Evolutionary conservation across 768 basidiomycete genomes (phyloP).

Genomic region (Termitomyces sp.): DNA sequence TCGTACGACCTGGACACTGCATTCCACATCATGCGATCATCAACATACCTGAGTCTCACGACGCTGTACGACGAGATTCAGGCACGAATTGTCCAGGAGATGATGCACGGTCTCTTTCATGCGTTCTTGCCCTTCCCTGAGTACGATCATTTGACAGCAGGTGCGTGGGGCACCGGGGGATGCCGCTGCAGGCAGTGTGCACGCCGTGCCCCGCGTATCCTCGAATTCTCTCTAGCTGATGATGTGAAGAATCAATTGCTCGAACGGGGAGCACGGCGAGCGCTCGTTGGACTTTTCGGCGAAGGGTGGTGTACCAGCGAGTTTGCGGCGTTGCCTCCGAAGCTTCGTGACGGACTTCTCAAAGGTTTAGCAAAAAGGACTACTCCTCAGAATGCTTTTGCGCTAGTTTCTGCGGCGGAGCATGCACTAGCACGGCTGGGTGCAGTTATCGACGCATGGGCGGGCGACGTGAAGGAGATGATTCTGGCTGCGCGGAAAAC

Average conservation of each 20-base stretch:
- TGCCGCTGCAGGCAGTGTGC: slow-evolving; percentile 84
- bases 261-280: slow-evolving; percentile 65
- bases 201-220: slow-evolving; percentile 71
- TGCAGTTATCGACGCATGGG: slow-evolving; percentile 64
- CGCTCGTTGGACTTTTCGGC: slow-evolving; percentile 79
- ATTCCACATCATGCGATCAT: slow-evolving; percentile 81
- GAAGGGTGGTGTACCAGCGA: slow-evolving; percentile 86
- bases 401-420: slow-evolving; percentile 63
- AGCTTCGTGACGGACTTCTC: slow-evolving; percentile 62
- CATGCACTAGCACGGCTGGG: slow-evolving; percentile 51
- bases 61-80: slow-evolving; percentile 76
- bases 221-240: slow-evolving; percentile 70
- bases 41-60: slow-evolving; percentile 71
- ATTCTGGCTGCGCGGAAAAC: slow-evolving; percentile 52
- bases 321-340: slow-evolving; percentile 64
- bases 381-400: slow-evolving; percentile 59
- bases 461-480: slow-evolving; percentile 62
- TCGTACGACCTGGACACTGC: slow-evolving; percentile 91
- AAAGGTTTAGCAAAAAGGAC: slow-evolving; percentile 69
- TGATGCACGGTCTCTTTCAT: slow-evolving; percentile 87
- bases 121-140: slow-evolving; percentile 75
- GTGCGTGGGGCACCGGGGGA: slow-evolving; percentile 79
- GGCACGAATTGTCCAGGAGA: slow-evolving; percentile 78
- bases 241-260: slow-evolving; percentile 75
- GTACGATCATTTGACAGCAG: slow-evolving; percentile 67